phyloP scores from a whole-genome alignment of 768 basidiomycete species.

The Leccinum variicolor region DNA sequence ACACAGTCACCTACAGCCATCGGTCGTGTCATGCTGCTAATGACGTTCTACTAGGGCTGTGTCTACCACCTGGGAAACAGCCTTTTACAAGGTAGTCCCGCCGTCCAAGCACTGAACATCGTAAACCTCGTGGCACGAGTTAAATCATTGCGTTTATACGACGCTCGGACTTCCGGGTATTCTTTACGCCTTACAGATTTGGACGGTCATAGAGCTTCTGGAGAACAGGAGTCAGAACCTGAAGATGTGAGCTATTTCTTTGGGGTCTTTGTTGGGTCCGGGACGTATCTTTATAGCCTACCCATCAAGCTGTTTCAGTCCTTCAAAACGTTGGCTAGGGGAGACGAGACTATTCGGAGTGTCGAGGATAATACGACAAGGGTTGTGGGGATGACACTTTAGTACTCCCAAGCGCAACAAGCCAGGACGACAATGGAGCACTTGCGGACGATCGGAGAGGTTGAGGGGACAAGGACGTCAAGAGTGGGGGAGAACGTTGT shows the following conservation, averaged over 20 bases:
- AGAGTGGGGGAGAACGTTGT: too few relatives aligned
- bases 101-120: slow-evolving; percentile 32
- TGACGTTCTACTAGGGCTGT: slow-evolving; percentile 27
- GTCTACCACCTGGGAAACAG: slow-evolving; percentile 28
- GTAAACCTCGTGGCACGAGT: slow-evolving; percentile 35
- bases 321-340: slow-evolving; percentile 23
- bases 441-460: slow-evolving; percentile 20
- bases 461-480: slow-evolving; percentile 7
- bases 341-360: slow-evolving; percentile 5
- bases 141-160: slow-evolving; percentile 30
- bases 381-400: slow-evolving; percentile 10
- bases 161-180: not conserved
- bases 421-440: slow-evolving; percentile 21
- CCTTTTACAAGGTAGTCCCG: slow-evolving; percentile 12
- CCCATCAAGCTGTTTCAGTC: slow-evolving; percentile 33
- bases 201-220: slow-evolving; percentile 27
- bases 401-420: slow-evolving; percentile 7
- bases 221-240: slow-evolving; percentile 4
- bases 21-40: not conserved
- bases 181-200: slow-evolving; percentile 22
- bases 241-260: not conserved
- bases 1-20: not conserved
- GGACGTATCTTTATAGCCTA: slow-evolving; percentile 23
- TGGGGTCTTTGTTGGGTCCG: not conserved
- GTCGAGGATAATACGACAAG: not conserved